Evolutionary conservation across 768 basidiomycete species (phyloP).

Genomic region (Filobasidium floriforme): DNA sequence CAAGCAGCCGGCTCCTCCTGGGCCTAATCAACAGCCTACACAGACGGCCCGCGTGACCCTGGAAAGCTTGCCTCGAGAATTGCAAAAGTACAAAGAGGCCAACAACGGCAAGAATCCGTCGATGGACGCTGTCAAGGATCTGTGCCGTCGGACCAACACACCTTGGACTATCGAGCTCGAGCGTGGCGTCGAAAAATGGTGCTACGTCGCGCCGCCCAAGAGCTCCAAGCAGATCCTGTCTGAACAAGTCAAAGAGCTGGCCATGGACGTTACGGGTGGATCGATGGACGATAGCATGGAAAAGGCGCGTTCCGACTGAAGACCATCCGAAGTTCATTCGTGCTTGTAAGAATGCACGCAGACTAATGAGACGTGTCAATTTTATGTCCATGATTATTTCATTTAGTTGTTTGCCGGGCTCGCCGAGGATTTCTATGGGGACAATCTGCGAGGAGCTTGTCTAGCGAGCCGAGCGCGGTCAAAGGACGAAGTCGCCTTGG

Average conservation of each 20-base stretch:
- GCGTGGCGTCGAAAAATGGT: neutral
- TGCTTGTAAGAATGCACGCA: neutral
- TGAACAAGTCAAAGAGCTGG: neutral
- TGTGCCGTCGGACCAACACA: neutral
- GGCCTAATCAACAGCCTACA: neutral
- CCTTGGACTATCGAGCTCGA: neutral
- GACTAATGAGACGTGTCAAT: neutral
- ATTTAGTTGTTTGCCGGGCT: neutral
- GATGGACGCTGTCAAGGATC: conserved; percentile 4
- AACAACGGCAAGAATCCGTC: neutral
- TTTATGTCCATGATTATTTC: neutral
- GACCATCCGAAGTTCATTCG: neutral
- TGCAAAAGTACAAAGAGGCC: neutral
- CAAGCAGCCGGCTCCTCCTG: neutral
- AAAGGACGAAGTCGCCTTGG: neutral
- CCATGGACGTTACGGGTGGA: neutral
- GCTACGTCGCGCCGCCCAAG: neutral
- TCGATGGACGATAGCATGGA: neutral
- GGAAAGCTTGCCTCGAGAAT: neutral
- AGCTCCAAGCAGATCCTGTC: neutral
- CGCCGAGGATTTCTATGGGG: neutral
- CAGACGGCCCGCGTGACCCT: neutral
- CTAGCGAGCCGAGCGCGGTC: neutral
- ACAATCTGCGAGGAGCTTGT: conserved; percentile 1
- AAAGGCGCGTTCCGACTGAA: neutral